Percentiles rank a stretch among this genome's conserved stretches.
Evolutionary conservation across 306 rosid genomes (phyloP).

Genomic region (Dicorynia guianensis): DNA sequence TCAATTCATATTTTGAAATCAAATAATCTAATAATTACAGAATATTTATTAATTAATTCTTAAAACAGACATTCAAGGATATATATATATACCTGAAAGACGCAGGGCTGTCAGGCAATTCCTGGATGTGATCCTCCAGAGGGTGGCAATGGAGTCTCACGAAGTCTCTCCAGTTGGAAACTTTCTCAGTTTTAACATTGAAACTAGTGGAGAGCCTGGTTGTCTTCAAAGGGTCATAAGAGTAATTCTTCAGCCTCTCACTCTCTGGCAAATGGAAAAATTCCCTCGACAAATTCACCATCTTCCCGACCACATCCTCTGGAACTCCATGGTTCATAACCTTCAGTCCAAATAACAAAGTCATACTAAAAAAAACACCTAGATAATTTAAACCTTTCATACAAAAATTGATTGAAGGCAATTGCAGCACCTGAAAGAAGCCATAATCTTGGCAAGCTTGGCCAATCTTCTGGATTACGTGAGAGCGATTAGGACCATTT

Average conservation of each 20-base stretch:
- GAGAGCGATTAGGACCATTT: conserved; percentile 1
- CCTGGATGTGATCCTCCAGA: conserved; percentile 61
- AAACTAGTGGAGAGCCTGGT: conserved; percentile 86
- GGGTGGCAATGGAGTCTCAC: conserved; percentile 88
- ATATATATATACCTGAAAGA: conserved; percentile 69
- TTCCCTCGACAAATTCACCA: conserved; percentile 57
- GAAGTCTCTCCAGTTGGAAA: conserved; percentile 88
- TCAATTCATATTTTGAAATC: no score
- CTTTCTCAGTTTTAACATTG: conserved; percentile 71
- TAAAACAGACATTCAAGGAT: no score
- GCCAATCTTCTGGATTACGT: conserved; percentile 46
- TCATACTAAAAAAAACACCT: no score
- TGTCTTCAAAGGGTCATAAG: conserved; percentile 81
- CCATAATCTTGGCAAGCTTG: conserved; percentile 75
- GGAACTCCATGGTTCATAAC: conserved; percentile 73
- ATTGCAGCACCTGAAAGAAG: conserved; percentile 67
- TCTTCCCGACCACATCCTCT: conserved; percentile 48
- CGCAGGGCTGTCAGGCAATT: conserved; percentile 85
- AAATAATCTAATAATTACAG: no score
- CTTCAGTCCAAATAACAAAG: conserved; percentile 39
- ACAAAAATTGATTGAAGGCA: no score
- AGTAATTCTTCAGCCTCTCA: conserved; percentile 79
- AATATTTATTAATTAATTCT: no score
- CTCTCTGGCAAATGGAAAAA: conserved; percentile 71
- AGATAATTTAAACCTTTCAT: background rate